Evolutionary conservation across 2,329 filamentous ascomycete species (phyloP).

Genomic region (Monosporascus sp.): DNA sequence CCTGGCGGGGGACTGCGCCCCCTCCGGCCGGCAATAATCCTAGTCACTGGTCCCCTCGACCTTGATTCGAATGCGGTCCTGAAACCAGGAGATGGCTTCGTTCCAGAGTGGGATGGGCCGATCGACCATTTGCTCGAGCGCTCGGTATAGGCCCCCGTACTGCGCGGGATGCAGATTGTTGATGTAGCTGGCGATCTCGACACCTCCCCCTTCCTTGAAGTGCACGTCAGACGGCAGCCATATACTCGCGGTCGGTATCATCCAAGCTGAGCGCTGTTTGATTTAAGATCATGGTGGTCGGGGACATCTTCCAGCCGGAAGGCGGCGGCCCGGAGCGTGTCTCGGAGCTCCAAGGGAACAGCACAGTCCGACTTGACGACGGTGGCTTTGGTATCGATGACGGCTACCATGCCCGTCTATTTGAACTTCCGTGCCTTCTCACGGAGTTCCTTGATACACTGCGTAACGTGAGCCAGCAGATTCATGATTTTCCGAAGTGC

Average conservation of each 20-base stretch:
- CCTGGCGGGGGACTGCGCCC: conserved; percentile 10
- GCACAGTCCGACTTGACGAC: conserved; percentile 48
- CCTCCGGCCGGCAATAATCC: conserved; percentile 9
- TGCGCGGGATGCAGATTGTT: conserved; percentile 46
- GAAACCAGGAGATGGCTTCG: conserved; percentile 9
- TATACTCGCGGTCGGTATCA: background rate
- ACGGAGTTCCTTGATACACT: conserved; percentile 36
- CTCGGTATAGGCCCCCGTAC: conserved; percentile 32
- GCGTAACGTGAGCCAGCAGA: conserved; percentile 1
- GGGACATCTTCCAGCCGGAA: conserved; percentile 45
- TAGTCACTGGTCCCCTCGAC: background rate
- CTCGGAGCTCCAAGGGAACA: conserved; percentile 31
- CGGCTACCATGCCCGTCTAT: conserved; percentile 31
- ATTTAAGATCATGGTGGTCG: conserved; percentile 17
- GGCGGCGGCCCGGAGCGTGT: conserved; percentile 39
- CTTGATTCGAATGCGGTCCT: conserved; percentile 9
- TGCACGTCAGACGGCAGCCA: conserved; percentile 43
- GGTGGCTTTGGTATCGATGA: conserved; percentile 34
- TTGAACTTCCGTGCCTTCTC: conserved; percentile 40
- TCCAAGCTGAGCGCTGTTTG: background rate
- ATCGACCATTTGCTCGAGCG: conserved; percentile 37
- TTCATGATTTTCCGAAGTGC: background rate
- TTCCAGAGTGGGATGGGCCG: conserved; percentile 43
- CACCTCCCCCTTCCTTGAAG: conserved; percentile 29
- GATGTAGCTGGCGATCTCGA: conserved; percentile 44